Evolutionary conservation across 306 rosid genomes (phyloP), one percentile per base, ranked within the genome.

Genomic region (Acacia crassicarpa): DNA sequence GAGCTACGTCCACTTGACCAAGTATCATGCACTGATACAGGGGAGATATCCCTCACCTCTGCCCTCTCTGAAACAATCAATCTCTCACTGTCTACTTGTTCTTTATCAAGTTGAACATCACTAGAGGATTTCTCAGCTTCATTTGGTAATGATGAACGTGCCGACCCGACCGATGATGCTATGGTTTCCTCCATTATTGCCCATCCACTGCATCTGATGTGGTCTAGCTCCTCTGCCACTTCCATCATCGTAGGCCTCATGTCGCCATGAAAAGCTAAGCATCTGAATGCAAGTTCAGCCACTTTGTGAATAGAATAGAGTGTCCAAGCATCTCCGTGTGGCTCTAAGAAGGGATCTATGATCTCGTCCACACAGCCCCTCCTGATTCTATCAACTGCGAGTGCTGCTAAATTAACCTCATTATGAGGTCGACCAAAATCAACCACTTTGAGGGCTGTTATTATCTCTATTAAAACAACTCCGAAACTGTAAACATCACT

Each of bases 401-500:
- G 98, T 82, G 99, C 99, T 69, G 99, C 99, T 84, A 95, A 87
- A 80, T 93, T 95, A 69, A 95, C 76, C 78, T 95, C 99, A 5
- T 84, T 89, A 17, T 87, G 92, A 58, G 97, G 97, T 84, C 99
- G 84, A 38, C 75, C 81, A 54, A 95, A 95, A 89, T 95, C 99
- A 53, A 95, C 99, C 87, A 91, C 99, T 89, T 93, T 95, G 86
- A 87, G 22, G 3, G 99, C 93, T 13, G 99, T 93, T 82, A 95
- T 93, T 72, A 95, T 95, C 97, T 95, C 99, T 72, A 93, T 62
- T 61, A 95, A 84, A 75, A 95, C 99, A 44, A 95, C 99, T 54
- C 99, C 99, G 7, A 95, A 95, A 73, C 99, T 95, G 78, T 95
- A 95, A 51, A 95, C 99, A 73, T 95, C 99, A 54, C 99, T 95